Evolutionary conservation across 2,329 filamentous ascomycete species (phyloP).

Genomic region (Penicillium sp.): DNA sequence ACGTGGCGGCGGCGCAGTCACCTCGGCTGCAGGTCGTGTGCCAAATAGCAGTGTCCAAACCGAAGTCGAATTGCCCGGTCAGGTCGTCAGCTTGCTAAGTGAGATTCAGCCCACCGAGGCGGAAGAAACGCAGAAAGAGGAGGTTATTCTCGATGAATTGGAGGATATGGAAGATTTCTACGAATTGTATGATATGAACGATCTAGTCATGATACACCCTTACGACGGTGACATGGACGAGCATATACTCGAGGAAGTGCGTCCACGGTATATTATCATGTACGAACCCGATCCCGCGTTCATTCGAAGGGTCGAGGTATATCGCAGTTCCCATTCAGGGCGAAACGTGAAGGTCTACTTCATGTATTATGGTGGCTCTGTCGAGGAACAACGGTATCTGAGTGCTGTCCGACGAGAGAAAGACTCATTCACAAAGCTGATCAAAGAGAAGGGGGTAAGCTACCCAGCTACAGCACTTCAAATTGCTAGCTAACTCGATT

Average conservation of each 20-base stretch:
- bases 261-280: constrained; percentile 95
- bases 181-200: constrained; percentile 85
- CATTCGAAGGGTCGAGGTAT: constrained; percentile 90
- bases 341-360: constrained; percentile 91
- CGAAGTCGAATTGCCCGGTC: constrained; percentile 71
- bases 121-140: constrained; percentile 67
- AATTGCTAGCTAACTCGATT: constrained; percentile 13
- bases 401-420: constrained; percentile 90
- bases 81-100: constrained; percentile 77
- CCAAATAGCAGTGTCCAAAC: constrained; percentile 73
- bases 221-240: constrained; percentile 97
- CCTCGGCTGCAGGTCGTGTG: constrained; percentile 58
- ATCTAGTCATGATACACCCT: constrained; percentile 83
- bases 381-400: constrained; percentile 92
- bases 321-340: constrained; percentile 88
- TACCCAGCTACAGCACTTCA: neutral
- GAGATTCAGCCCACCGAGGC: constrained; percentile 78
- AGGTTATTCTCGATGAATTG: constrained; percentile 71
- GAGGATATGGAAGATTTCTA: constrained; percentile 92
- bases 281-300: constrained; percentile 95
- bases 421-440: constrained; percentile 89
- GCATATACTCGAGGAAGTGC: constrained; percentile 89
- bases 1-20: constrained; percentile 69
- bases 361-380: constrained; percentile 90
- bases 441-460: constrained; percentile 76